phyloP scores from a whole-genome alignment of 768 basidiomycete species.

The Boletales sp. region DNA sequence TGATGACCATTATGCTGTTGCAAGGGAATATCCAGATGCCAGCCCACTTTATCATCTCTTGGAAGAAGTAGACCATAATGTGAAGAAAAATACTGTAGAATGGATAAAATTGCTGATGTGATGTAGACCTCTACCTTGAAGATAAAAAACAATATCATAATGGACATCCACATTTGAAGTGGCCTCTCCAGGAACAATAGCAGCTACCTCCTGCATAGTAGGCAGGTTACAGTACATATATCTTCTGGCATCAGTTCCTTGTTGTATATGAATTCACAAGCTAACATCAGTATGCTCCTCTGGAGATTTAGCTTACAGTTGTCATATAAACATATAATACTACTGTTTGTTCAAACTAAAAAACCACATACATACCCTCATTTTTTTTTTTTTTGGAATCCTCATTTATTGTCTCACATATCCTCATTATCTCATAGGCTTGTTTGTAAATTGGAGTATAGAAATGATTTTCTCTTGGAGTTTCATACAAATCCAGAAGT shows the following conservation, averaged over 20 bases:
- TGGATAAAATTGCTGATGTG: slow-evolving; percentile 19
- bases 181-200: slow-evolving; percentile 35
- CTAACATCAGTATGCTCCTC: slow-evolving; percentile 11
- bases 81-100: too few species aligned
- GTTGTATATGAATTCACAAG: slow-evolving; percentile 6
- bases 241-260: slow-evolving; percentile 25
- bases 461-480: slow-evolving; percentile 16
- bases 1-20: neutral
- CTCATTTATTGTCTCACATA: too few species aligned
- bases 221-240: slow-evolving; percentile 54
- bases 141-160: slow-evolving; percentile 35
- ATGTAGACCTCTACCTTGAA: slow-evolving; percentile 22
- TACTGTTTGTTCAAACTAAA: too few species aligned
- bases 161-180: slow-evolving; percentile 2
- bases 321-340: too few species aligned
- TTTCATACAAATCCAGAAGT: slow-evolving; percentile 23
- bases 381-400: too few species aligned
- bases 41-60: slow-evolving; percentile 35
- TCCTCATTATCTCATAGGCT: slow-evolving; percentile 30
- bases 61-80: slow-evolving; percentile 44
- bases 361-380: too few species aligned
- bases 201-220: slow-evolving; percentile 40
- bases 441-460: slow-evolving; percentile 31
- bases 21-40: slow-evolving; percentile 26
- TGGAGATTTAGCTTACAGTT: slow-evolving; percentile 6